These are phyloP conservation scores for Tuber calosporum DNA, from an alignment of 495 filamentous ascomycete species.

Conservation along the genomic window DNA sequence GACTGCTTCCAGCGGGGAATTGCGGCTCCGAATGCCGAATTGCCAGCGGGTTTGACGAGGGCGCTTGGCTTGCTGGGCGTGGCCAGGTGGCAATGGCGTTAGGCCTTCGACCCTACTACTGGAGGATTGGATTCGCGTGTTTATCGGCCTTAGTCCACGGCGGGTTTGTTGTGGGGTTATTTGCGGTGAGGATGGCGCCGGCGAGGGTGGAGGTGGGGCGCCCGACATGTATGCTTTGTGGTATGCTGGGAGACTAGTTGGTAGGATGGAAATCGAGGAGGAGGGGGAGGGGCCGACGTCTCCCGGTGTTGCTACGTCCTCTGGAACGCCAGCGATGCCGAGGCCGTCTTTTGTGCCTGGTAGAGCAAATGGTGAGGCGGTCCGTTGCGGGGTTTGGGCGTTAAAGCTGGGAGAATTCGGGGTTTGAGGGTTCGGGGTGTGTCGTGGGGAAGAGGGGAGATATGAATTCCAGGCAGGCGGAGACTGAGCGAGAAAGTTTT, in stretches of 20 bases:
- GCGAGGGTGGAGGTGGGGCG: constrained; percentile 18
- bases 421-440: constrained; percentile 25
- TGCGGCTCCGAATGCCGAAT: constrained; percentile 90
- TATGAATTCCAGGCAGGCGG: constrained; percentile 47
- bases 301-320: constrained; percentile 34
- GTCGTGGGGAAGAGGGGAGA: constrained; percentile 43
- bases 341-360: constrained; percentile 28
- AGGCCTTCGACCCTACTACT: constrained; percentile 21
- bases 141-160: constrained; percentile 4
- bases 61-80: constrained; percentile 49
- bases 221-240: constrained; percentile 73
- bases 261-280: constrained; percentile 65
- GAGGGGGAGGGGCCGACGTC: constrained; percentile 37
- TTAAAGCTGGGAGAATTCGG: constrained; percentile 24
- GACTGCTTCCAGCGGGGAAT: constrained; percentile 87
- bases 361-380: constrained; percentile 35
- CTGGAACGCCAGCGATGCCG: constrained; percentile 37
- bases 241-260: constrained; percentile 80
- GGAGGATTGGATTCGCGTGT: constrained; percentile 18
- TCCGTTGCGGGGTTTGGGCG: constrained; percentile 28
- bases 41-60: constrained; percentile 78
- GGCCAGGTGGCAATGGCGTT: constrained; percentile 11
- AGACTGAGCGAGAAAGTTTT: constrained; percentile 51
- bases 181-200: constrained; percentile 25
- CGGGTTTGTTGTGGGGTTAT: constrained; percentile 15